phyloP scores from a whole-genome alignment of 257 asterid genomes.

The Eucommia ulmoides region DNA sequence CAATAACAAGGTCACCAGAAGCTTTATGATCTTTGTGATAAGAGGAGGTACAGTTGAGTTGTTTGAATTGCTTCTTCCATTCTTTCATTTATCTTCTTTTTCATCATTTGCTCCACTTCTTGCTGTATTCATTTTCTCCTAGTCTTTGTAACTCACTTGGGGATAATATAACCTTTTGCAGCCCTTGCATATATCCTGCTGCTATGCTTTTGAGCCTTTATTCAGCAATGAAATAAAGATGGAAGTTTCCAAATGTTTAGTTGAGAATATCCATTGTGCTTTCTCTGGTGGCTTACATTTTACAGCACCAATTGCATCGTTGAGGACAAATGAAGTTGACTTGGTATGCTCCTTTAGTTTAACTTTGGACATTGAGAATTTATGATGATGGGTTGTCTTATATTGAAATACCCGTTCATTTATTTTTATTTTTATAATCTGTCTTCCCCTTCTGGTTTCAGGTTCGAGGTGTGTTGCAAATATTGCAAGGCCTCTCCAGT shows the following conservation, averaged over 20 bases:
- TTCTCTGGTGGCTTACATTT: constrained; percentile 58
- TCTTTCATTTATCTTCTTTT: too few relatives aligned
- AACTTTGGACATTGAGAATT: background rate
- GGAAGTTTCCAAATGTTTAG: constrained; percentile 50
- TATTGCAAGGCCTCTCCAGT: constrained; percentile 74
- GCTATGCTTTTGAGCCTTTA: background rate
- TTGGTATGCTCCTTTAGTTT: constrained; percentile 34
- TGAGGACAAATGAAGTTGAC: constrained; percentile 62
- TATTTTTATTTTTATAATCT: background rate
- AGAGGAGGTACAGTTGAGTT: too few relatives aligned
- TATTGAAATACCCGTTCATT: background rate
- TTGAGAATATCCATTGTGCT: constrained; percentile 36
- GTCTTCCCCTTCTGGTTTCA: constrained; percentile 18
- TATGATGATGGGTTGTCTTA: background rate
- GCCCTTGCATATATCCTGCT: background rate
- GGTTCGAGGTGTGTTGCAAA: constrained; percentile 86
- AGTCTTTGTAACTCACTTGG: too few relatives aligned
- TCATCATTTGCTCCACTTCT: too few relatives aligned
- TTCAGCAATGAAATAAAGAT: constrained; percentile 21
- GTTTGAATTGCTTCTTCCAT: too few relatives aligned
- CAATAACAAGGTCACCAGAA: too few relatives aligned
- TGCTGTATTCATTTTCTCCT: too few relatives aligned
- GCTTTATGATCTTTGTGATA: too few relatives aligned
- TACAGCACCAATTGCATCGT: constrained; percentile 42
- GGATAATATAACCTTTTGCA: too few relatives aligned